Evolutionary conservation across 371 early-diverging fungal genomes (phyloP), one percentile per base, ranked within the genome.

Genomic region (Zychaea mexicana): DNA sequence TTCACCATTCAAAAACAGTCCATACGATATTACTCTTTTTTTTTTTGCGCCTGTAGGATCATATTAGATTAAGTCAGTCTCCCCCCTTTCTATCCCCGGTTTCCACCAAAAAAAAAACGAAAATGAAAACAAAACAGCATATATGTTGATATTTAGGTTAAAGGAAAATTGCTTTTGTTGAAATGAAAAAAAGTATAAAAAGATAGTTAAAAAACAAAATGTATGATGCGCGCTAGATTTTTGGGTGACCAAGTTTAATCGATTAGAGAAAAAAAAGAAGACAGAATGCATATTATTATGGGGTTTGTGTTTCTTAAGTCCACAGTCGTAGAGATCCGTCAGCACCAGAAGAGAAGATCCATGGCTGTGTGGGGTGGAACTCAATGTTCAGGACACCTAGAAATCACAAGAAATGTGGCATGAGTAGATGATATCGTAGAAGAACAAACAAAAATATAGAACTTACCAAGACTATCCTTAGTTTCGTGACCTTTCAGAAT

Each of bases 321-420:
- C 90, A 93, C 33, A 92, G 84, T 65, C 90, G 85, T 66, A 92
- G 75, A n/a, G 87, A 82, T 61, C 86, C 87, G 71, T 92, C 92
- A 22, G 92, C 88, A 57, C 92, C 94, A 38, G 85, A 82, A 22
- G 92, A 92, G 66, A 98, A 81, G 27, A 98, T 80, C 98, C 98
- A 98, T 22, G 99, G 98, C 78, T 97, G 96, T 33, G 89, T 89
- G 12, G 98, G 98, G 76, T 98, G 99, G 85, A 95, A 98, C 69
- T 92, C 85, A 58, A 89, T 88, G 62, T 91, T 82, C 46, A 97
- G 82, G 71, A 90, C 94, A 68, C 88, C 92, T 82, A 61, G 46
- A 32, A n/a, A 46, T n/a, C 7, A 13, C n/a, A 39, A 15, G 15
- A 21, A 53, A 21, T 49, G 21, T 30, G 15, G 2, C 19, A 30